These are phyloP conservation scores for Nitzschia inconspicua DNA, from an alignment of 108 stramenopile genomes.

Conservation along the genomic window DNA sequence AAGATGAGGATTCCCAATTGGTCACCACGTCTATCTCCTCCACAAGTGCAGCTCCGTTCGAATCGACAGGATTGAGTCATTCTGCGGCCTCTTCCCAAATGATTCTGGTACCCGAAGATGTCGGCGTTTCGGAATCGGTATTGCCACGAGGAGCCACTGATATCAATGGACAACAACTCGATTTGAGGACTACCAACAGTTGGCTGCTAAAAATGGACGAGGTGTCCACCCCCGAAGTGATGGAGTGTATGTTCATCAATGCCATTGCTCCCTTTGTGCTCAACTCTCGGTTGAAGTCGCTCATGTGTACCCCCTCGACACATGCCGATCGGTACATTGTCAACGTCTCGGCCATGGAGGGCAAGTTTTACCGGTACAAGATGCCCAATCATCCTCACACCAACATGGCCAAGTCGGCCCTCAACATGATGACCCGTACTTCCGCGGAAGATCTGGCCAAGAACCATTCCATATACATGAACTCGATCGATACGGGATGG, in stretches of 20 bases:
- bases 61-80: conserved; percentile 72
- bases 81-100: conserved; percentile 84
- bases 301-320: conserved; percentile 52
- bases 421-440: conserved; percentile 92
- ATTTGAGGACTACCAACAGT: conserved; percentile 76
- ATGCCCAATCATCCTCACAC: conserved; percentile 90
- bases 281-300: conserved; percentile 78
- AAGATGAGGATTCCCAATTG: background rate
- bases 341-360: conserved; percentile 93
- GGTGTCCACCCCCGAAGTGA: conserved; percentile 84
- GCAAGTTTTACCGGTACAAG: conserved; percentile 92
- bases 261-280: conserved; percentile 89
- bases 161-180: conserved; percentile 89
- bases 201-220: conserved; percentile 91
- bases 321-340: conserved; percentile 70
- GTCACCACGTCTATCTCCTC: conserved; percentile 2
- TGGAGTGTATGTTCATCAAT: conserved; percentile 91
- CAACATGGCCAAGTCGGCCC: conserved; percentile 92
- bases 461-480: conserved; percentile 80
- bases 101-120: conserved; percentile 84
- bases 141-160: conserved; percentile 75
- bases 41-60: conserved; percentile 43
- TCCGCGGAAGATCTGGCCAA: conserved; percentile 81
- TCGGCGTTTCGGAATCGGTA: conserved; percentile 59
- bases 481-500: conserved; percentile 92